Evolutionary conservation across 202 grass and related monocot species (phyloP), one percentile per base, ranked within the genome.

Genomic region (Setaria italica): DNA sequence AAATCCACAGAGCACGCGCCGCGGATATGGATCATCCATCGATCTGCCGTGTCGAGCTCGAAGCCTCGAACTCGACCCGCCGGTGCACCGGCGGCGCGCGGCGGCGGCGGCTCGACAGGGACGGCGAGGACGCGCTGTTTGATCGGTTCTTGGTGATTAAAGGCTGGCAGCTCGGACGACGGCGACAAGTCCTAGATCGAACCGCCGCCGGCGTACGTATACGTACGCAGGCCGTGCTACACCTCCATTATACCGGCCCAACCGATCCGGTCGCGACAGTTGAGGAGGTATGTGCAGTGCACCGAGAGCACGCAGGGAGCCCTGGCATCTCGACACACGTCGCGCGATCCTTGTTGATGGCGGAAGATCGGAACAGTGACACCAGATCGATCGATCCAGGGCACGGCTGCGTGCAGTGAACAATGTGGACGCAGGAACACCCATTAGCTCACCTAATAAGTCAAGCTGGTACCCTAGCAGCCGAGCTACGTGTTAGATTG

Each of bases 391-490:
- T 62, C 0, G 10, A 64, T 66, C 45, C 5, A 32, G 15, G 43
- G 15, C 20, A 13, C 51, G 70, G 62, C 51, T 57, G 48, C 21
- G 73, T 86, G 66, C 79, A 79, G 2, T 60, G 88, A 90, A 90
- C 79, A 79, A 58, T 78, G 68, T 57, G 57, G 77, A 70, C 72
- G 51, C 51, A 41, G 20, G 30, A 45, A 30, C 12, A 49, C 54
- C 62, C 46, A 67, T 64, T 81, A 85, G 72, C 72, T 89, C 88
- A 76, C 82, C 82, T 76, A 85, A 77, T 70, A 81, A 83, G 73
- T 29, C 66, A 25, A 62, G 29, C 32, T 9, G 9, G 58, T 72
- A 42, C 2, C 25, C 51, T 15, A 7, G 49, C 53, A n/a, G 32
- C 4, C 25, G 9, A 47, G 45, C 39, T 41, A 7, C 8, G 43